Base-by-base conservation (phyloP, 805 yeast species). In the Teunomyces aglyptinius region DNA sequence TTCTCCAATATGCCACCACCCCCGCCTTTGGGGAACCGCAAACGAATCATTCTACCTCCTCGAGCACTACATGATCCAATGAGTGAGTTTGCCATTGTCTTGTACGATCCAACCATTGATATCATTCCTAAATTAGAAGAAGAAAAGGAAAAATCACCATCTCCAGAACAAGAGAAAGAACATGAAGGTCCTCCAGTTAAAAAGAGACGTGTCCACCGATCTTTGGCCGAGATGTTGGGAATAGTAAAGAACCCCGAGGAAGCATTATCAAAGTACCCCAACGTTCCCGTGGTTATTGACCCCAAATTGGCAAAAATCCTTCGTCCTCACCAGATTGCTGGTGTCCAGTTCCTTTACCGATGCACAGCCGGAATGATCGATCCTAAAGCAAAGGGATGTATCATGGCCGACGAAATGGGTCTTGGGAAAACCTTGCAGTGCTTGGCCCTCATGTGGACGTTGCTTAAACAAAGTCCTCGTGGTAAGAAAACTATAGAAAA, bases 361-460 rank as follows among this genome's bases (percentile, higher is more conserved):
- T 92, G 99, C 65, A 89, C 96, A 0, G 78, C 97, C 1, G 99
- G 99, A 0, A 67, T 91, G 28, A 78, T 85, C 22, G 89, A 86
- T 61, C 78, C 89, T 6, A 75, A 85, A 28, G 97, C 97, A 0
- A 82, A 86, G 58, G 99, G 99, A 2, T 92, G 97, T 60, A 92
- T 92, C 43, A 92, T 92, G 98, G 97, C 97, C 0, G 97, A 90
- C 68, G 97, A 88, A 64, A 90, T 90, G 97, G 97, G 97, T 3
- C 72, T 89, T 33, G 97, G 97, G 20, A 89, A 89, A 61, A 89
- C 97, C 0, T 71, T 89, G 20, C 97, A 89, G 62, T 92, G 98
- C 64, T 77, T 92, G 28, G 76, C 97, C 0, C 72, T 92, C 27
- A 77, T 91, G 87, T 92, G 98, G 98, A 92, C 97, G 0, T 63